Conservation (phyloP, 1,284 basidiomycete species). For the Earliella scabrosa region DNA sequence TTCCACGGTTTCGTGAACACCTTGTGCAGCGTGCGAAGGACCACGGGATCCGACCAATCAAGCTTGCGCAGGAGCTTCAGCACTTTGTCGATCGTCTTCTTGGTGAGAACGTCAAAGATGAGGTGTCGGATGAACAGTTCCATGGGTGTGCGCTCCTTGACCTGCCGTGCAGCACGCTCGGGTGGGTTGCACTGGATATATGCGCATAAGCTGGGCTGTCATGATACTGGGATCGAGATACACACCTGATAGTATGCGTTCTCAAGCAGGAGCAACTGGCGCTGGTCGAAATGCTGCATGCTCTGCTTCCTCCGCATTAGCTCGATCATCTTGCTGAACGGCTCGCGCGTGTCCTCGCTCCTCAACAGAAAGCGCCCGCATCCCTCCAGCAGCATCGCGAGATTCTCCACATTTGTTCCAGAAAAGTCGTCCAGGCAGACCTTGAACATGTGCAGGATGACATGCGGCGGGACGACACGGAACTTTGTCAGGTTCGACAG, state of each 20-base stretch:
- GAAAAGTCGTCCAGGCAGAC: conserved; percentile 96
- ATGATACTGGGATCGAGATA: too few relatives aligned
- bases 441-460: conserved; percentile 96
- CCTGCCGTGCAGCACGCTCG: conserved; percentile 84
- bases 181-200: conserved; percentile 89
- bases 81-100: conserved; percentile 93
- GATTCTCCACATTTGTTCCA: conserved; percentile 91
- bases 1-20: conserved; percentile 98
- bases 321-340: conserved; percentile 89
- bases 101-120: conserved; percentile 88
- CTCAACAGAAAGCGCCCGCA: conserved; percentile 94
- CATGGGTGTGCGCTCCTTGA: conserved; percentile 86
- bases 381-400: conserved; percentile 90
- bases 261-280: conserved; percentile 89
- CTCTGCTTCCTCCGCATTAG: conserved; percentile 94
- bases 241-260: conserved; percentile 96
- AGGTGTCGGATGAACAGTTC: conserved; percentile 94
- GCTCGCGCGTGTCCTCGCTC: conserved; percentile 85
- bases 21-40: conserved; percentile 64
- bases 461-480: conserved; percentile 87
- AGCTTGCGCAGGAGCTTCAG: conserved; percentile 91
- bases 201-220: not conserved
- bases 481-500: conserved; percentile 96
- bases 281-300: conserved; percentile 89
- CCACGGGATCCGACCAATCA: conserved; percentile 86